phyloP scores from a whole-genome alignment of 2,329 filamentous ascomycete genomes.

The Leptoxyphium fumago region DNA sequence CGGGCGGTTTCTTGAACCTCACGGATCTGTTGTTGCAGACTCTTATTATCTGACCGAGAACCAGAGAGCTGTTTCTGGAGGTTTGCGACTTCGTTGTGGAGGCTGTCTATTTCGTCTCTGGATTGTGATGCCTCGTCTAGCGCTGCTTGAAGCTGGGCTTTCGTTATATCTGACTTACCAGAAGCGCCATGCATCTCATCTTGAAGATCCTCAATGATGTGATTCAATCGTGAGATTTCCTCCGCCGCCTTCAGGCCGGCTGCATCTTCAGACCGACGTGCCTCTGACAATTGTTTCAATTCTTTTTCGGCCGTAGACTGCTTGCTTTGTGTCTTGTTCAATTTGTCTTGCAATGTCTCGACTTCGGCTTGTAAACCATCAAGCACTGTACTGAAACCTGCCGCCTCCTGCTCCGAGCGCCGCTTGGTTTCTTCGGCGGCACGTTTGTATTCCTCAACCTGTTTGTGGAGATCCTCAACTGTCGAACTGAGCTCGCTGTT shows the following conservation, averaged over 20 bases:
- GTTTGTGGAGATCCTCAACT: conserved; percentile 9
- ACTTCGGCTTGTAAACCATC: conserved; percentile 11
- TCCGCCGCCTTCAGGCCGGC: not conserved
- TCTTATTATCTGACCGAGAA: conserved; percentile 1
- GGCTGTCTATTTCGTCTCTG: conserved; percentile 1
- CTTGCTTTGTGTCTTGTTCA: conserved; percentile 5
- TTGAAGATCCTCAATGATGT: not conserved
- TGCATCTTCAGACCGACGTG: not conserved
- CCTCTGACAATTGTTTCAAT: conserved; percentile 1
- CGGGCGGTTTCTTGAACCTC: conserved; percentile 1
- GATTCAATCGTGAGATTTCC: not conserved
- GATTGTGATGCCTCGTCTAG: not conserved
- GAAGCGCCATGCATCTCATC: conserved; percentile 1
- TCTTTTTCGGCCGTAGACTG: conserved; percentile 8
- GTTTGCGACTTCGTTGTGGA: conserved; percentile 1
- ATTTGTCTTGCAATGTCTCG: conserved; percentile 8
- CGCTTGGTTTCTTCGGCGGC: conserved; percentile 5
- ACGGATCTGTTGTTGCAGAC: conserved; percentile 1
- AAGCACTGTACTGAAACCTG: conserved; percentile 4
- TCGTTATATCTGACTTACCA: not conserved
- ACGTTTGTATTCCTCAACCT: conserved; percentile 8
- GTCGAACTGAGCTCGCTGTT: conserved; percentile 8
- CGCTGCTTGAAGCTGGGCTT: conserved; percentile 3
- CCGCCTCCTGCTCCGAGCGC: conserved; percentile 5
- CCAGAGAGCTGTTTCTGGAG: conserved; percentile 2